These are phyloP conservation scores for Fusarium pseudonygamai DNA, from an alignment of 2,329 filamentous ascomycete genomes.

Conservation along the genomic window DNA sequence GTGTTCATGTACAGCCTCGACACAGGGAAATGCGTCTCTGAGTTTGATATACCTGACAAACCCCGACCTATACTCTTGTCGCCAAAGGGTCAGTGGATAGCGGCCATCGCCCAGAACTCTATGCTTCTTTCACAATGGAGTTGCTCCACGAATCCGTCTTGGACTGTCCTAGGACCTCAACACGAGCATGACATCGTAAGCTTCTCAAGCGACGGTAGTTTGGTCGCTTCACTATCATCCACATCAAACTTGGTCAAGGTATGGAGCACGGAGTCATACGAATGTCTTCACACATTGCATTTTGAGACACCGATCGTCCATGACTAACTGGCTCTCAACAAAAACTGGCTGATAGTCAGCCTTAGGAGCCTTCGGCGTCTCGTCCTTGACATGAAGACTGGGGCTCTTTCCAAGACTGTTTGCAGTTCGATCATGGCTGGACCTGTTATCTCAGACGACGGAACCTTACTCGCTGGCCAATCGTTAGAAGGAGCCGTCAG, in stretches of 20 bases:
- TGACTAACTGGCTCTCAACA: not conserved
- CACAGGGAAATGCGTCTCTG: too few relatives aligned
- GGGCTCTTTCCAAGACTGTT: not conserved
- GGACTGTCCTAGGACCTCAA: not conserved
- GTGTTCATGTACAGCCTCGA: fast-evolving
- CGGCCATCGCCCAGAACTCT: fast-evolving
- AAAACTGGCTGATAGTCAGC: not conserved
- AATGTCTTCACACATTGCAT: not conserved
- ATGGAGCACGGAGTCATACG: not conserved
- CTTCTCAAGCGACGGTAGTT: not conserved
- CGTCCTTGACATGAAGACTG: not conserved
- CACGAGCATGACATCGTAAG: fast-evolving
- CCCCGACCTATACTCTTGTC: fast-evolving
- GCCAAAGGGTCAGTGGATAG: not conserved
- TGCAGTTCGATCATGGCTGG: not conserved
- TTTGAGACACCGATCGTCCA: not conserved
- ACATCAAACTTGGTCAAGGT: not conserved
- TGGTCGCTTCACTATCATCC: not conserved
- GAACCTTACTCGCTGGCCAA: not conserved
- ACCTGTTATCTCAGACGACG: not conserved
- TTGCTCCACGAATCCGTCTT: fast-evolving
- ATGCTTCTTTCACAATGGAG: not conserved
- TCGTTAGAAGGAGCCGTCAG: not conserved
- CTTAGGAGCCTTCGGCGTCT: too few relatives aligned
- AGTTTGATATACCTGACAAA: not conserved